phyloP scores from a whole-genome alignment of 306 rosid genomes.

The Ormosia emarginata region DNA sequence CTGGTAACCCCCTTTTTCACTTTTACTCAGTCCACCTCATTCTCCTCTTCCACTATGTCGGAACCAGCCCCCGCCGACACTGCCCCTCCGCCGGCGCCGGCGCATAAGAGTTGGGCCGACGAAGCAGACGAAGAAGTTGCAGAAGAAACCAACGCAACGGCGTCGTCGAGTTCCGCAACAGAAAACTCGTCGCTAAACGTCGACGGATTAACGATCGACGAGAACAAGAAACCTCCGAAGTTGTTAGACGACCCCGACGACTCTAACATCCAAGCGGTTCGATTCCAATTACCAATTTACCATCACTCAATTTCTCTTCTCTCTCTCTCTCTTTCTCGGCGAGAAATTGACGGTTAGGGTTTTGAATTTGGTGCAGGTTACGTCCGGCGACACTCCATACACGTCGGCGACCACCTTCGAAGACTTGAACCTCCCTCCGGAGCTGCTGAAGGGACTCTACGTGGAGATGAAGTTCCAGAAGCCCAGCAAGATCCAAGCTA shows the following conservation, averaged over 20 bases:
- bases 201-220: conserved; percentile 47
- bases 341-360: neutral
- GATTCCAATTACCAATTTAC: neutral
- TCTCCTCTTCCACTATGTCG: neutral
- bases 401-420: conserved; percentile 77
- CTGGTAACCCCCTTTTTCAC: neutral
- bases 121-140: conserved; percentile 44
- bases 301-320: neutral
- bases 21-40: neutral
- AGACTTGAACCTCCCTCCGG: conserved; percentile 61
- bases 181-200: conserved; percentile 30
- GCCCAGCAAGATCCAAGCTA: conserved; percentile 88
- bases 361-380: conserved; percentile 45
- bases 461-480: conserved; percentile 83
- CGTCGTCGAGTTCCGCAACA: conserved; percentile 18
- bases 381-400: conserved; percentile 67
- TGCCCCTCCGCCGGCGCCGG: neutral
- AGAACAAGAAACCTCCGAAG: conserved; percentile 25
- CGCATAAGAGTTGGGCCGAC: conserved; percentile 55
- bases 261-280: conserved; percentile 67
- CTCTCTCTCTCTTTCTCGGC: neutral
- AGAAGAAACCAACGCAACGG: conserved; percentile 20
- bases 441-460: conserved; percentile 74
- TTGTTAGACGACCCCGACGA: conserved; percentile 81
- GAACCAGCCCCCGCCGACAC: conserved; percentile 10